A percentile compares a stretch with the other conserved stretches of the same genome.
Evolutionary conservation across 495 filamentous ascomycete species (phyloP).

Genomic region (Sordaria brevicollis): DNA sequence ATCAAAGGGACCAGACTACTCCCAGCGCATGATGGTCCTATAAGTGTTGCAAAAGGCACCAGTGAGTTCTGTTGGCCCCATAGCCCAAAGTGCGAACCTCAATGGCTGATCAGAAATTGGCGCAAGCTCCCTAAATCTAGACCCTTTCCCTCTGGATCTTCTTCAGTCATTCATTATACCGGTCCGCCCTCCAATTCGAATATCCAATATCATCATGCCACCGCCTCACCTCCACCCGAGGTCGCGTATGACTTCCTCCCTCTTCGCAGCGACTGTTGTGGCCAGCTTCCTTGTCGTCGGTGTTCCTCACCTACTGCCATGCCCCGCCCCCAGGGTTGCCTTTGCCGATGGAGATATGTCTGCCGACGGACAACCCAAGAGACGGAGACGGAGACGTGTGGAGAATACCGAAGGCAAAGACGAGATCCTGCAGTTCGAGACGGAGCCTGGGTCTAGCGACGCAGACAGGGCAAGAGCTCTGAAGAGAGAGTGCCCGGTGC

Average conservation of each 20-base stretch:
- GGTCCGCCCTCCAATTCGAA: neutral
- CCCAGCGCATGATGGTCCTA: neutral
- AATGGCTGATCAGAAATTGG: constrained; percentile 5
- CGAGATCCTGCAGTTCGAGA: constrained; percentile 24
- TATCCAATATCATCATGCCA: constrained; percentile 50
- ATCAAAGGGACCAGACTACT: neutral
- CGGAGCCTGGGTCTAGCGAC: constrained; percentile 6
- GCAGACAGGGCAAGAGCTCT: constrained; percentile 9
- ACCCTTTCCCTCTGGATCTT: neutral
- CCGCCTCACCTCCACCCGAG: constrained; percentile 87
- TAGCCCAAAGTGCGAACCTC: neutral
- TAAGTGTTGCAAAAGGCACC: neutral
- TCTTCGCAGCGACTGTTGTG: constrained; percentile 92
- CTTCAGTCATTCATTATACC: neutral
- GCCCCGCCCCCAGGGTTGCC: constrained; percentile 69
- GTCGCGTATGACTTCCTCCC: constrained; percentile 78
- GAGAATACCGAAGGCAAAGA: constrained; percentile 23
- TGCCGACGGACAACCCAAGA: constrained; percentile 35
- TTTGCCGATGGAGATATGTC: constrained; percentile 59
- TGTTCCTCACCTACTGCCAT: constrained; percentile 86
- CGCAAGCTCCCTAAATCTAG: neutral
- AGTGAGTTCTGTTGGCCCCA: neutral
- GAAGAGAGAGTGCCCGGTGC: constrained; percentile 65
- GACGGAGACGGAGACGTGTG: constrained; percentile 30
- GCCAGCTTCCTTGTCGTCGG: constrained; percentile 85